Percentiles rank a stretch among this genome's conserved stretches.
Evolutionary conservation across 495 filamentous ascomycete species (phyloP).

Genomic region (Chlorociboria aeruginascens): DNA sequence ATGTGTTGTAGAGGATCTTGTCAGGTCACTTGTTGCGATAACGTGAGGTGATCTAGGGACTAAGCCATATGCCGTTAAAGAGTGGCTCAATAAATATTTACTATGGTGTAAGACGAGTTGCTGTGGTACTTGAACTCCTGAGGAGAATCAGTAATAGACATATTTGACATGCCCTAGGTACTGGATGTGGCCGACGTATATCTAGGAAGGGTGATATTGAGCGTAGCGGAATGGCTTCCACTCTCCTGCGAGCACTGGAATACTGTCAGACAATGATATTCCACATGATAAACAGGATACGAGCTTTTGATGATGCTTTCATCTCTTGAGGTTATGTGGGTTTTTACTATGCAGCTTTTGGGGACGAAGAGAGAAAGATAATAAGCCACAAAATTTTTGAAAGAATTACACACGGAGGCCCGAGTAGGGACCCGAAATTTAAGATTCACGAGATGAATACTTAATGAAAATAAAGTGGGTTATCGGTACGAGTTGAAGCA

Average conservation of each 20-base stretch:
- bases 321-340: slow-evolving; percentile 1
- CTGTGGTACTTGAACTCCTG: slow-evolving; percentile 40
- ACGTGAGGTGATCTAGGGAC: slow-evolving; percentile 15
- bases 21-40: slow-evolving; percentile 10
- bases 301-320: slow-evolving; percentile 3
- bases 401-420: too few species aligned
- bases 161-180: too few species aligned
- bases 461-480: too few species aligned
- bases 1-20: slow-evolving; percentile 13
- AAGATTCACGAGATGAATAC: too few species aligned
- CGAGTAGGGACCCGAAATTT: too few species aligned
- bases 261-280: slow-evolving; percentile 5
- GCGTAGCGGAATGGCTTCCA: slow-evolving; percentile 61
- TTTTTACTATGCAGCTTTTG: slow-evolving; percentile 1
- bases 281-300: slow-evolving; percentile 3
- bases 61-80: background rate
- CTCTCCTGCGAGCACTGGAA: slow-evolving; percentile 21
- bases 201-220: slow-evolving; percentile 47
- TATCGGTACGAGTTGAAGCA: too few species aligned
- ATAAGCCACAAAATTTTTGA: background rate
- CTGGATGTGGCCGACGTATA: slow-evolving; percentile 75
- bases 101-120: slow-evolving; percentile 79
- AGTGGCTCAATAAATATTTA: slow-evolving; percentile 21
- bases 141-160: too few species aligned
- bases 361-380: background rate